phyloP scores from a whole-genome alignment of 345 rosid genomes.

The Odontarrhena argentea region DNA sequence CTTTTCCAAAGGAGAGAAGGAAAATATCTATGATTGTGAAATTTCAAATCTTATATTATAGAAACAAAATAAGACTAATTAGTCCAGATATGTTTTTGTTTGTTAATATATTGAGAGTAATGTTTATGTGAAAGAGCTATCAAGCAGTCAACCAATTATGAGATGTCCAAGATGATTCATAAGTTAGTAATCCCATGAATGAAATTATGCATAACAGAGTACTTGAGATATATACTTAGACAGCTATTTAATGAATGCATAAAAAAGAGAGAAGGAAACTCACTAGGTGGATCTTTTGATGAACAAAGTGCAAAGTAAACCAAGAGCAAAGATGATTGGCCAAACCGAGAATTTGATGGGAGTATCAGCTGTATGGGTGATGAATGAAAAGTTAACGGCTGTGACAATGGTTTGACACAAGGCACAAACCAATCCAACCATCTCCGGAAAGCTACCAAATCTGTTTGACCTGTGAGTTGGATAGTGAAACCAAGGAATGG shows the following conservation, averaged over 20 bases:
- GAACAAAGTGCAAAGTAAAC: conserved; percentile 26
- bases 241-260: neutral
- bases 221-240: neutral
- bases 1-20: too few relatives aligned
- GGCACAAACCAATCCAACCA: conserved; percentile 32
- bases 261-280: neutral
- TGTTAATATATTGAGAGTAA: too few relatives aligned
- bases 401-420: conserved; percentile 31
- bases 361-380: neutral
- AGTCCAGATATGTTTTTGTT: too few relatives aligned
- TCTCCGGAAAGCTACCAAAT: conserved; percentile 37
- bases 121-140: too few relatives aligned
- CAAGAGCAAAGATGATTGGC: conserved; percentile 39
- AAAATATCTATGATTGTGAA: too few relatives aligned
- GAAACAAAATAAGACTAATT: too few relatives aligned
- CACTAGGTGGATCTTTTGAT: conserved; percentile 12
- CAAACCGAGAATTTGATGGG: conserved; percentile 33
- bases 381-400: conserved; percentile 25
- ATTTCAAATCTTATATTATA: too few relatives aligned
- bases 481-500: conserved; percentile 40
- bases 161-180: too few relatives aligned
- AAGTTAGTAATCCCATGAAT: too few relatives aligned
- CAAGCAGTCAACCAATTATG: too few relatives aligned
- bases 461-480: conserved; percentile 30
- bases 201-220: too few relatives aligned